Base-by-base conservation (phyloP, 2,329 filamentous ascomycete species). In the Scopulariopsis brevicaulis region DNA sequence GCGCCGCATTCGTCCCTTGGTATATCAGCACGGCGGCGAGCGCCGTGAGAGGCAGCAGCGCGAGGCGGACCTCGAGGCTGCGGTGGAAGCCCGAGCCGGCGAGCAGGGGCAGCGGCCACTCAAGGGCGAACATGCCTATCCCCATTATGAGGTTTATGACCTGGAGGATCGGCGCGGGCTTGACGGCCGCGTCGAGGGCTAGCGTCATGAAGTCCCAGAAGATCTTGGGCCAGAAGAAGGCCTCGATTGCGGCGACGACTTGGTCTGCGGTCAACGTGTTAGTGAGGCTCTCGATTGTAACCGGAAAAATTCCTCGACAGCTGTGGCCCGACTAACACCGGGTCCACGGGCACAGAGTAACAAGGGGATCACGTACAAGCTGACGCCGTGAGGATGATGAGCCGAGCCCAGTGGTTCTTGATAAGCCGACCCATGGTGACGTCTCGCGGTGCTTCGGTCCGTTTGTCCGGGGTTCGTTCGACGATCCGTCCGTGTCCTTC, bases 401-500 rank as follows among this genome's bases (percentile, higher is more conserved):
- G 85, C 61, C 94, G 87, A 65, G 91, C 94, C 90, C 90, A 96
- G 78, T 99, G 94, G 78, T 97, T 97, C 82, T 99, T 99, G 78
- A 99, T 97, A 70, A 99, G 85, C 75, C 87, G 94, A 73, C 94
- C 94, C 94, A 99, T 99, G 62, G 64, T 76, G 71, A 56, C 57
- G 20, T 51, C 40, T 46, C 18, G 40, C 40, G 48, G 18, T n/a
- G 22, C 4, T 51, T 51, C 24, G 48, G 8, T 12, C 10, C 53
- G 18, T 12, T 54, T 34, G 25, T 20, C 8, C 28, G 24, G 24
- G 14, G 53, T 43, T 56, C 35, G 54, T 5, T 18, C 3, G 15
- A 24, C 50, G 50, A n/a, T 22, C 14, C 14, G n/a, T 53, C 52
- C 18, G 40, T n/a, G 15, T 46, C 40, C 5, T 53, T 53, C 51